Conservation (phyloP, 139 green algal species). For the Coelastrella sp. region DNA sequence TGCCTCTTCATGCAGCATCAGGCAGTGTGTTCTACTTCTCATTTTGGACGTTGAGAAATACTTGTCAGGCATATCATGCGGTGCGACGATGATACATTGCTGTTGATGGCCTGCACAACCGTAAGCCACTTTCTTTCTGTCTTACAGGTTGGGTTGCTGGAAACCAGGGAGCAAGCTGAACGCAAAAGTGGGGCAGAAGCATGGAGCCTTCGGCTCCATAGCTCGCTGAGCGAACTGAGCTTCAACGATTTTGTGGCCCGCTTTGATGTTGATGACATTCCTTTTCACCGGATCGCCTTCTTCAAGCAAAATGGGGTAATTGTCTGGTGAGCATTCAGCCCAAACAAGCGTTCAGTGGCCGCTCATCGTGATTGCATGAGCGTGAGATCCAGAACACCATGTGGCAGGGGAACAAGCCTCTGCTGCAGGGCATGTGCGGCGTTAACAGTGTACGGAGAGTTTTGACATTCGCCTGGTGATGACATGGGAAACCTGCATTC, state of each 20-base stretch:
- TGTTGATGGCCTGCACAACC: too few species aligned
- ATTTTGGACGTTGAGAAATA: too few species aligned
- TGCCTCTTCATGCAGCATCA: background rate
- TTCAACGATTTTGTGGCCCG: slow-evolving; percentile 43
- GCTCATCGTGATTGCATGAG: too few species aligned
- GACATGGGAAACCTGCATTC: background rate
- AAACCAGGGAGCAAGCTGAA: slow-evolving; percentile 53
- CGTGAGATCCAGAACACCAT: too few species aligned
- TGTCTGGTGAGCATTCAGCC: slow-evolving; percentile 55
- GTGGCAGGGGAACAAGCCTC: too few species aligned
- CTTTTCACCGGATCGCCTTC: slow-evolving; percentile 64
- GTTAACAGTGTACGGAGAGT: background rate
- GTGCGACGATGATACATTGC: too few species aligned
- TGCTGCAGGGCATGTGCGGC: background rate
- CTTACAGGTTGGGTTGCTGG: slow-evolving; percentile 59
- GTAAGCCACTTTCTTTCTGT: too few species aligned
- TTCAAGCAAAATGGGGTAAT: slow-evolving; percentile 50
- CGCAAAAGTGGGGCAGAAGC: slow-evolving; percentile 60
- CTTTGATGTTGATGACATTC: slow-evolving; percentile 49
- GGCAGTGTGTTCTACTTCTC: too few species aligned
- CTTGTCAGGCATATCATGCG: too few species aligned
- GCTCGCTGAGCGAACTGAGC: slow-evolving; percentile 52
- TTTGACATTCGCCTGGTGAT: background rate
- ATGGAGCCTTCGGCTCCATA: slow-evolving; percentile 63
- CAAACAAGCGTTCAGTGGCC: too few species aligned